Evolutionary conservation across 768 basidiomycete species (phyloP).

Genomic region (Gloeophyllum trabeum): DNA sequence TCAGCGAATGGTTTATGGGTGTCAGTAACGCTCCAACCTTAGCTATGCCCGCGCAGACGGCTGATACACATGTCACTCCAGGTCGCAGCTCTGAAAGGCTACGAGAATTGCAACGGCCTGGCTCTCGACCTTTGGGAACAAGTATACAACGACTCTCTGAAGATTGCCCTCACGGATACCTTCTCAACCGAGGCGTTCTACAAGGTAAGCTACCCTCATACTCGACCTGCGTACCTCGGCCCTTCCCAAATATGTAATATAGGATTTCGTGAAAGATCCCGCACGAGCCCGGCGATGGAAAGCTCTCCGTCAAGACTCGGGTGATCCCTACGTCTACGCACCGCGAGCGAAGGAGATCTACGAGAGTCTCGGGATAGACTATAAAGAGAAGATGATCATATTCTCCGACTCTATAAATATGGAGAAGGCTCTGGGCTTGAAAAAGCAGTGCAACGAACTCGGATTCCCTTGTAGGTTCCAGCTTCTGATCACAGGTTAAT

Average conservation of each 20-base stretch:
- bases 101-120: conserved; percentile 57
- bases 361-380: conserved; percentile 55
- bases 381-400: conserved; percentile 55
- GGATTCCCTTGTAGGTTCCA: conserved; percentile 50
- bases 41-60: neutral
- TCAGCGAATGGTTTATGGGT: conserved; percentile 88
- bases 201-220: conserved; percentile 31
- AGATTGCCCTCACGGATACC: conserved; percentile 88
- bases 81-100: conserved; percentile 80
- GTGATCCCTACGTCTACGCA: conserved; percentile 79
- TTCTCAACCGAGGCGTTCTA: conserved; percentile 86
- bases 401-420: conserved; percentile 78
- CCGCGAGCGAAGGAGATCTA: conserved; percentile 65
- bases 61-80: conserved; percentile 15
- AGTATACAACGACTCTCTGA: conserved; percentile 43
- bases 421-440: conserved; percentile 57
- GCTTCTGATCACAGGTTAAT: neutral
- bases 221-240: neutral
- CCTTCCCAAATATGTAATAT: neutral
- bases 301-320: conserved; percentile 88
- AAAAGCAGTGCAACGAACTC: conserved; percentile 60
- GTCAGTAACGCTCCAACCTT: conserved; percentile 26
- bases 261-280: conserved; percentile 51
- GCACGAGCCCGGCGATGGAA: conserved; percentile 63
- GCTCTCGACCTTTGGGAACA: conserved; percentile 85